Percentiles rank a stretch among this genome's conserved stretches.
Evolutionary conservation across 164 flowering plant genomes (phyloP).

Genomic region (Nymphaea thermarum): DNA sequence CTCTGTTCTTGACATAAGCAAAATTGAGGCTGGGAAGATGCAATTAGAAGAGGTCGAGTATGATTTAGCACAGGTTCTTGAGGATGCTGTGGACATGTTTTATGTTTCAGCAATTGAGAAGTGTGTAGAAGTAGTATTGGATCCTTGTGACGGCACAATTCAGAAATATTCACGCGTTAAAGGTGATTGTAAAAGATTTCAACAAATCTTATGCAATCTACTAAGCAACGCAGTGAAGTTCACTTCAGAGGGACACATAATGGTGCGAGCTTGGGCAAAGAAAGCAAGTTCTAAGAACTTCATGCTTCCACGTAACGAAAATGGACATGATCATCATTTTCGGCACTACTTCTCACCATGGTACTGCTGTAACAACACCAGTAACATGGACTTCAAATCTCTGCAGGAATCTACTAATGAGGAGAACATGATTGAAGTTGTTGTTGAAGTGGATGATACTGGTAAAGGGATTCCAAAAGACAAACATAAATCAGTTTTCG

Average conservation of each 20-base stretch:
- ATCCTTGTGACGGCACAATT: conserved; percentile 51
- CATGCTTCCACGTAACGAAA: background rate
- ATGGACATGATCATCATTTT: background rate
- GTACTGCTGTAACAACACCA: background rate
- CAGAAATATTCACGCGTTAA: conserved; percentile 30
- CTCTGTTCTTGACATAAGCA: conserved; percentile 75
- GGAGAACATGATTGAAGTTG: conserved; percentile 27
- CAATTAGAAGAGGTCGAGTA: conserved; percentile 60
- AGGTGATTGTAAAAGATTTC: conserved; percentile 62
- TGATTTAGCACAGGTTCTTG: conserved; percentile 45
- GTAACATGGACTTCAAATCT: background rate
- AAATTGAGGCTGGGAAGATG: conserved; percentile 83
- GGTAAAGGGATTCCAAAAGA: conserved; percentile 88
- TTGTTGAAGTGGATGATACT: conserved; percentile 73
- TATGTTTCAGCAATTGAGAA: conserved; percentile 50
- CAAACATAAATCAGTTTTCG: conserved; percentile 53
- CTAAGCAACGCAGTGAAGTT: conserved; percentile 87
- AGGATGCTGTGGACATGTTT: conserved; percentile 55
- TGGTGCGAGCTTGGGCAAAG: conserved; percentile 50
- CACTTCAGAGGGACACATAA: conserved; percentile 57
- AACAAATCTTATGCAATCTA: conserved; percentile 56
- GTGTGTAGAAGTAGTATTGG: conserved; percentile 67
- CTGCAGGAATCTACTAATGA: background rate
- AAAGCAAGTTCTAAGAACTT: conserved; percentile 30
- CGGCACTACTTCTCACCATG: background rate